These are phyloP conservation scores for Candida freyschussii DNA, from an alignment of 1,139 yeast species.

Conservation along the genomic window DNA sequence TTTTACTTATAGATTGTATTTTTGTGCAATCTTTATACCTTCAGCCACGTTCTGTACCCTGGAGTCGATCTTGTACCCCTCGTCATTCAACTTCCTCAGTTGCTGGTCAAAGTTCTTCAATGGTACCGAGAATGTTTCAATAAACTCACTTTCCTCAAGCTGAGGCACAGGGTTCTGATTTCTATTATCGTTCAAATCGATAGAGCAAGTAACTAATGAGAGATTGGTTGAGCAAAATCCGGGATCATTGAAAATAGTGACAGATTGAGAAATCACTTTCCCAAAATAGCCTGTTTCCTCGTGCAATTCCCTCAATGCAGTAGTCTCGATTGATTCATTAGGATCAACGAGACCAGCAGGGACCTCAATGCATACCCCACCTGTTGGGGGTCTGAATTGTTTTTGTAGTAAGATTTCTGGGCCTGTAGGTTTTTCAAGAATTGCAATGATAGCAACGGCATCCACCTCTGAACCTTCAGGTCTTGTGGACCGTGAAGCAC, in stretches of 20 bases:
- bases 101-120: constrained; percentile 51
- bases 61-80: constrained; percentile 81
- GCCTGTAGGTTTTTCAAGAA: constrained; percentile 47
- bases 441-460: constrained; percentile 84
- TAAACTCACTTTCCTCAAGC: constrained; percentile 85
- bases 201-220: constrained; percentile 70
- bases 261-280: constrained; percentile 45
- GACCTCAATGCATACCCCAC: constrained; percentile 81
- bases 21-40: constrained; percentile 54
- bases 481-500: constrained; percentile 80
- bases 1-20: constrained; percentile 27
- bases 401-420: constrained; percentile 70
- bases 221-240: constrained; percentile 91
- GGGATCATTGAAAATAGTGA: constrained; percentile 77
- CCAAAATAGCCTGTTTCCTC: constrained; percentile 90
- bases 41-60: constrained; percentile 82
- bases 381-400: constrained; percentile 90
- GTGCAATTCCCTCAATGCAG: constrained; percentile 80
- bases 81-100: constrained; percentile 44
- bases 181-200: constrained; percentile 62
- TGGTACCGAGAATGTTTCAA: constrained; percentile 74
- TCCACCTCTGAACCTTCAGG: constrained; percentile 63
- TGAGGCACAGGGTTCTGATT: constrained; percentile 67
- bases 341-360: constrained; percentile 96
- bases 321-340: constrained; percentile 65